Conservation (phyloP, 2,329 filamentous ascomycete genomes). For the Teratosphaeria nubilosa region DNA sequence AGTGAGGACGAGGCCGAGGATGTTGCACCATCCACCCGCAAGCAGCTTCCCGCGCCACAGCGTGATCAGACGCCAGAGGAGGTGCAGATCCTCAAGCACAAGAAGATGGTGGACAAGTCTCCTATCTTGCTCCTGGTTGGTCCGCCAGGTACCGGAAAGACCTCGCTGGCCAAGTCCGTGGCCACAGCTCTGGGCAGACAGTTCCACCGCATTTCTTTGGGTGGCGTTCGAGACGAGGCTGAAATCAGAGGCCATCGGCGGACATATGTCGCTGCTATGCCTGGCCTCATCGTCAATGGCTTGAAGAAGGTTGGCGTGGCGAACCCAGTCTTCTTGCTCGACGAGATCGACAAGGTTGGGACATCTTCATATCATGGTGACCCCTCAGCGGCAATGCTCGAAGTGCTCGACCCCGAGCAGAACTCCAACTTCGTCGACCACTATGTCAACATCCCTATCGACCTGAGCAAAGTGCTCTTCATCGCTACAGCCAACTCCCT, state of each 20-base stretch:
- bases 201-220: slow-evolving; percentile 93
- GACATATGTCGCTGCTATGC: slow-evolving; percentile 99
- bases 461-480: slow-evolving; percentile 92
- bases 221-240: slow-evolving; percentile 89
- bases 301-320: slow-evolving; percentile 90
- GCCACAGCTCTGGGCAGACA: slow-evolving; percentile 86
- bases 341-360: slow-evolving; percentile 97
- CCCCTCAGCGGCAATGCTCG: slow-evolving; percentile 92
- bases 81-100: slow-evolving; percentile 65
- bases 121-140: slow-evolving; percentile 89
- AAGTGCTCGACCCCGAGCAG: slow-evolving; percentile 94
- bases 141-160: slow-evolving; percentile 92
- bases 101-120: slow-evolving; percentile 85
- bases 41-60: slow-evolving; percentile 20
- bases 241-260: slow-evolving; percentile 91
- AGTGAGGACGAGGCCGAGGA: slow-evolving; percentile 43
- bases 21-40: slow-evolving; percentile 36
- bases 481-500: slow-evolving; percentile 93
- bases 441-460: slow-evolving; percentile 90
- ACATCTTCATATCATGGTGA: slow-evolving; percentile 88
- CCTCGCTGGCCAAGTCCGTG: slow-evolving; percentile 84
- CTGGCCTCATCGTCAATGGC: slow-evolving; percentile 84
- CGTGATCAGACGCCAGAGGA: slow-evolving; percentile 45
- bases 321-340: slow-evolving; percentile 89
- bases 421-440: slow-evolving; percentile 93